phyloP scores from a whole-genome alignment of 2,329 filamentous ascomycete genomes.

The Zasmidium cellare region DNA sequence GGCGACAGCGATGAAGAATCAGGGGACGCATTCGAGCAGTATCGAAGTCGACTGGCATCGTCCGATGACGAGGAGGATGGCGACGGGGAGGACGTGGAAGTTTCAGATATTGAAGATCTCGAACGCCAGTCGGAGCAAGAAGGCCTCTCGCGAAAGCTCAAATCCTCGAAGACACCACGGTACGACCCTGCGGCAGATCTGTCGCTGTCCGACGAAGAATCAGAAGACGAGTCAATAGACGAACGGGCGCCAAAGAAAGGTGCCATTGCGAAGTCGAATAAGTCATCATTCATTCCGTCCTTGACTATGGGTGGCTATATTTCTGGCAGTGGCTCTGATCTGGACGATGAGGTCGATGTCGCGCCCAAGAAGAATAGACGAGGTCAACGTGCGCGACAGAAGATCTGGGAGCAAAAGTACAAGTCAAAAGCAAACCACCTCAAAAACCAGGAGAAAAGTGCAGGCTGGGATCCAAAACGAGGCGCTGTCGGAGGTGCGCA shows the following conservation, averaged over 20 bases:
- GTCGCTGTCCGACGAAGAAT: slow-evolving; percentile 15
- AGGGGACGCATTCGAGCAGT: slow-evolving; percentile 39
- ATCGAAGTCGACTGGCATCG: slow-evolving; percentile 42
- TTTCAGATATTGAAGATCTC: slow-evolving; percentile 26
- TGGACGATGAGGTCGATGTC: slow-evolving; percentile 58
- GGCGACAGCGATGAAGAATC: slow-evolving; percentile 16
- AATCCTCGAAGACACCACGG: background rate
- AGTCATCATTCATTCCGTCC: slow-evolving; percentile 69
- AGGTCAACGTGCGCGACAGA: slow-evolving; percentile 75
- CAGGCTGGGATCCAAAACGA: slow-evolving; percentile 59
- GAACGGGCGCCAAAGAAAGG: slow-evolving; percentile 27
- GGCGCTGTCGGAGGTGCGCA: slow-evolving; percentile 46
- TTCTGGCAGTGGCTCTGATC: slow-evolving; percentile 72
- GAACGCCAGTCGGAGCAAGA: slow-evolving; percentile 27
- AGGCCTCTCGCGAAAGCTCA: slow-evolving; percentile 19
- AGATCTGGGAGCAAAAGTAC: slow-evolving; percentile 79
- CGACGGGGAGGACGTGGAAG: slow-evolving; percentile 16
- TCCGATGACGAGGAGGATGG: slow-evolving; percentile 36
- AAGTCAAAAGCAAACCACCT: slow-evolving; percentile 70
- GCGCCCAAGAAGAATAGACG: slow-evolving; percentile 68
- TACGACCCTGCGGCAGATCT: slow-evolving; percentile 22
- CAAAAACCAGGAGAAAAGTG: slow-evolving; percentile 43
- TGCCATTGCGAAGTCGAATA: slow-evolving; percentile 23
- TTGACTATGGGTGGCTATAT: slow-evolving; percentile 77
- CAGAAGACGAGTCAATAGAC: slow-evolving; percentile 24